Evolutionary conservation across 2,329 filamentous ascomycete species (phyloP), one percentile per base, ranked within the genome.

Genomic region (Aureobasidium sp.): DNA sequence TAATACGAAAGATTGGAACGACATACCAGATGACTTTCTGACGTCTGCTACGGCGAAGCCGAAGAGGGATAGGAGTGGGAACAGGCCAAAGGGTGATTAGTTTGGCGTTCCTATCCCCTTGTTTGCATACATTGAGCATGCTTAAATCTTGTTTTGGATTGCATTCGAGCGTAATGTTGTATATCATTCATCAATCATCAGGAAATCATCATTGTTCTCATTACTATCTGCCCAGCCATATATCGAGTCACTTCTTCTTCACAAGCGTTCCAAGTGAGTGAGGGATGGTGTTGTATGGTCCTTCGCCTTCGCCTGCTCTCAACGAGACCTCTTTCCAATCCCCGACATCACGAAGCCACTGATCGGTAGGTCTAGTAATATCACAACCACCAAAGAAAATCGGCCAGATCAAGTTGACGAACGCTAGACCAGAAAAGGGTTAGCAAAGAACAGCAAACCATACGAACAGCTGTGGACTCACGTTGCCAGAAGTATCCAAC

Each of bases 1-100:
- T 36, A 36, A 55, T 25, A 81, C 76, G 13, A 74, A 72, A 50
- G 80, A 82, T 62, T 84, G 82, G 82, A 85, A 85, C 64, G 82
- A 85, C 66, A 73, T 85, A 6, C 82, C 82, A 18, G 81, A 82
- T 7, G 82, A 81, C 60, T 64, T 64, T 55, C 36, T 64, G 40
- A 55, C 50, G 15, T 27, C 60, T 27, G 48, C 59, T 38, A 47
- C 50, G 1, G 23, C 23, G 4, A 64, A 64, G 40, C 48, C 60
- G 20, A 64, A 64, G 3, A 42, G 60, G 16, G 60, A 64, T 16
- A 64, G 60, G 29, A 64, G 60, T 7, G 27, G 45, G 16, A 45
- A 64, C 33, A 42, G 60, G 20, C 20, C 60, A 2, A 64, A 64
- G 40, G 60, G 50, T 4, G 60, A 64, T 40, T 64, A 38, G 54